Conservation (phyloP, 495 filamentous ascomycete genomes). For the Lepidopterella palustris region DNA sequence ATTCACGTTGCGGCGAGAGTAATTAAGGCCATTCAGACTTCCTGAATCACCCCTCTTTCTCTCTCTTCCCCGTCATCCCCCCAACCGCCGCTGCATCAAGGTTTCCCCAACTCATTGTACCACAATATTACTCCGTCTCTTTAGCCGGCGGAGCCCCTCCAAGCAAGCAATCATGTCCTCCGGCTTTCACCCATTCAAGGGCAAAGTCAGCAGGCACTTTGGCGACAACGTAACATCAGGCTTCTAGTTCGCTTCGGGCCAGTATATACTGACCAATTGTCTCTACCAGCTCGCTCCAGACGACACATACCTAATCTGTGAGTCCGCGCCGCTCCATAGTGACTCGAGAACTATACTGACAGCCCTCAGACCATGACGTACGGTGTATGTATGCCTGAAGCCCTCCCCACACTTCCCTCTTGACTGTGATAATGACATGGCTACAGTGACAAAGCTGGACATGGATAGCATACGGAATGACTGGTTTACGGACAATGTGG, state of each 20-base stretch:
- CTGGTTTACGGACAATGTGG: slow-evolving; percentile 97
- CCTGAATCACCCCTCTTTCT: too few species aligned
- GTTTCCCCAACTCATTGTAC: too few species aligned
- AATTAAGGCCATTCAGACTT: too few species aligned
- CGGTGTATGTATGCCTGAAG: slow-evolving; percentile 50
- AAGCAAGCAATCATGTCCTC: slow-evolving; percentile 4
- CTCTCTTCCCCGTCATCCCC: too few species aligned
- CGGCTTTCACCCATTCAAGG: slow-evolving; percentile 42
- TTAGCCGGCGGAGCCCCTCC: neutral
- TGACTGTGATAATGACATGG: slow-evolving; percentile 2
- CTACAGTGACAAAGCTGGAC: slow-evolving; percentile 71
- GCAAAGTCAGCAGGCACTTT: slow-evolving; percentile 39
- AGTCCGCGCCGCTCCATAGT: slow-evolving; percentile 32
- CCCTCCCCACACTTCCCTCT: neutral
- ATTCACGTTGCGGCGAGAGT: too few species aligned
- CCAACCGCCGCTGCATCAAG: too few species aligned
- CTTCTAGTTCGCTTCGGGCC: too few species aligned
- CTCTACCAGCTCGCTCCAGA: slow-evolving; percentile 54
- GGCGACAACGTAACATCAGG: slow-evolving; percentile 35
- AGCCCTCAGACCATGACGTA: slow-evolving; percentile 57
- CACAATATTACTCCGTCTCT: too few species aligned
- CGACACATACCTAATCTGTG: slow-evolving; percentile 67
- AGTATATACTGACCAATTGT: slow-evolving; percentile 6
- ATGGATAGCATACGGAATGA: slow-evolving; percentile 81
- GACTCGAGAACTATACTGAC: neutral